These are phyloP conservation scores for Wickerhamiella bombiphila DNA, from an alignment of 805 yeast species.

Conservation along the genomic window DNA sequence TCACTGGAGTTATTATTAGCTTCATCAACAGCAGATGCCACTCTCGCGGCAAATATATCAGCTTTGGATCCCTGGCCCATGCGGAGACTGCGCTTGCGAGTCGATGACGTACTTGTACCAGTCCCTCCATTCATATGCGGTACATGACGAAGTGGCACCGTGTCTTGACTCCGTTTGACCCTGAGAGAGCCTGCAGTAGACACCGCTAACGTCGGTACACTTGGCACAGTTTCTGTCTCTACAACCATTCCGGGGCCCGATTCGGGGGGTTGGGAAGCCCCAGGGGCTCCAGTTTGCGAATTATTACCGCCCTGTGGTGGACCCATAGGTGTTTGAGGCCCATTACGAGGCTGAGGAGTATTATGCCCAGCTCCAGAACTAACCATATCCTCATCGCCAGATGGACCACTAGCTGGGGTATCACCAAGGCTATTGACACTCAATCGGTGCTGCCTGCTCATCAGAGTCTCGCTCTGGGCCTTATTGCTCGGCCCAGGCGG, in stretches of 20 bases:
- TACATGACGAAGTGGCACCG: conserved; percentile 13
- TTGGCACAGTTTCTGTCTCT: conserved; percentile 48
- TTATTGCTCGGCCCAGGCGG: too few relatives aligned
- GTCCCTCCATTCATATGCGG: neutral
- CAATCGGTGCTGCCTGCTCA: too few relatives aligned
- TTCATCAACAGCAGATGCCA: conserved; percentile 89
- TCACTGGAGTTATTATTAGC: conserved; percentile 56
- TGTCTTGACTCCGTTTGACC: conserved; percentile 21
- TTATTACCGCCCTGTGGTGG: too few relatives aligned
- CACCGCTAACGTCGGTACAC: conserved; percentile 28
- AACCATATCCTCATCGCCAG: too few relatives aligned
- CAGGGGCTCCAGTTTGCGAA: too few relatives aligned
- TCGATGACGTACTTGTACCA: conserved; percentile 7
- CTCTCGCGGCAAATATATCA: conserved; percentile 85
- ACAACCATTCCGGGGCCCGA: conserved; percentile 26
- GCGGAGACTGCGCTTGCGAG: conserved; percentile 27
- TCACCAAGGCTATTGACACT: too few relatives aligned
- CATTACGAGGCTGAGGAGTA: too few relatives aligned
- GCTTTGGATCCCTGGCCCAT: conserved; percentile 50
- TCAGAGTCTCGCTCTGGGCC: too few relatives aligned
- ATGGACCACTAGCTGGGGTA: too few relatives aligned
- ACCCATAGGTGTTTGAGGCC: too few relatives aligned
- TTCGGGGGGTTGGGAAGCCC: too few relatives aligned
- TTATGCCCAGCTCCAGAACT: too few relatives aligned
- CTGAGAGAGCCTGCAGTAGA: conserved; percentile 10